Base-by-base conservation (phyloP, 495 filamentous ascomycete genomes). In the Talaromyces ruber region DNA sequence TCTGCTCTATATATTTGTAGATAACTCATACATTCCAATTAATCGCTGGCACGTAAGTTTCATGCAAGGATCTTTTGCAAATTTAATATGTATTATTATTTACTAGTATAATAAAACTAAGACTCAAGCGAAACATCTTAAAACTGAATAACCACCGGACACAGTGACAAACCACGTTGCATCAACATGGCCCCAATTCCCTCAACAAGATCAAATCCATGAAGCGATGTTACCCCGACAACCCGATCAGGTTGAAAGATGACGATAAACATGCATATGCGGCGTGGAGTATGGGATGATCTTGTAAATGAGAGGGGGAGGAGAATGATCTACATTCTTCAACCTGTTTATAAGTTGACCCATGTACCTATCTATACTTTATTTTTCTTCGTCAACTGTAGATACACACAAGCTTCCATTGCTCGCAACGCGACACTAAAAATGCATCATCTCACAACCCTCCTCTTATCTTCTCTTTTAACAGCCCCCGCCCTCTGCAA, bases 401-500 rank as follows among this genome's bases (percentile, higher is more conserved):
- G 32, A 12, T 14, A 37, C 32, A 37, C 32, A n/a, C n/a, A n/a
- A n/a, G n/a, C 2, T 2, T 37, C 9, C 32, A 37, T n/a, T n/a
- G n/a, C n/a, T n/a, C n/a, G n/a, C n/a, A n/a, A n/a, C 32, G 32
- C 32, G 32, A 12, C 32, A 37, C 12, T 32, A 32, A 45, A 45
- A 45, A 45, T 45, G 39, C 14, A 45, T n/a, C 14, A 16, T 5
- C 14, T 45, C 39, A 45, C 39, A 45, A 1, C 16, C 1, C 4
- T 45, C 4, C 16, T 45, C n/a, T 45, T 9, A 16, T 21, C 39
- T 4, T 14, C 11, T 4, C 12, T 37, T 32, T 9, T 47, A 11
- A 24, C 53, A 32, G 64, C 65, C 62, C 65, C 70, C 39, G 66
- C 70, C 29, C 71, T 70, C 28, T 71, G 75, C 47, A 72, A 66